Base-by-base conservation (phyloP, 179 eudicot species). In the Pouteria campechiana region DNA sequence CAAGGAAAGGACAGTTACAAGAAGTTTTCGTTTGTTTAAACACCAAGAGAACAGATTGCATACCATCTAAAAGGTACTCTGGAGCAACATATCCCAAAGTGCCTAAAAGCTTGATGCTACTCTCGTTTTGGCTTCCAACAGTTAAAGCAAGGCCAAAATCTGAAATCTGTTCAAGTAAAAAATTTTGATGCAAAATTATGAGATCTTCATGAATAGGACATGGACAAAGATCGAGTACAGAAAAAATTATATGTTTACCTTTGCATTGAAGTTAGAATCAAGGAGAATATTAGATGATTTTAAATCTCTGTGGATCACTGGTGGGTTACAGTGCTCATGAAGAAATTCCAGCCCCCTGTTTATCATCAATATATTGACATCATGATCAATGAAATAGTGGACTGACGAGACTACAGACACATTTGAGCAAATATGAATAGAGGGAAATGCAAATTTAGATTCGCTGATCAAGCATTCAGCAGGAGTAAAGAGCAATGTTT, bases 41-140 rank as follows among this genome's bases (percentile, higher is more conserved):
- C n/a, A n/a, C n/a, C n/a, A n/a, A n/a, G n/a, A n/a, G n/a, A n/a
- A n/a, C n/a, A n/a, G n/a, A n/a, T 50, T 45, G 40, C 75, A 32
- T 75, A 88, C 97, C 97, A 69, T 84, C 85, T 41, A 69, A 53
- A 23, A 78, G 68, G 62, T 80, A 88, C 52, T 84, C 97, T 3
- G 94, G 97, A 44, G 97, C 95, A 29, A 81, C 67, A 49, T 88
- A 80, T 37, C 80, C 95, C 57, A 70, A 58, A 32, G 73, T 58
- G 66, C 74, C 83, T 1, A 81, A 67, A 50, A 73, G 63, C 71
- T 75, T 75, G 29, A 73, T 29, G 46, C 69, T 69, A 40, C 63
- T 70, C 73, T 68, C 75, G 63, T 41, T 61, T 44, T 61, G 77
- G 32, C 29, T 50, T 40, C 74, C 83, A 35, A 53, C 72, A 40